phyloP scores from a whole-genome alignment of 2,329 filamentous ascomycete genomes.

The Scedosporium aurantiacum region DNA sequence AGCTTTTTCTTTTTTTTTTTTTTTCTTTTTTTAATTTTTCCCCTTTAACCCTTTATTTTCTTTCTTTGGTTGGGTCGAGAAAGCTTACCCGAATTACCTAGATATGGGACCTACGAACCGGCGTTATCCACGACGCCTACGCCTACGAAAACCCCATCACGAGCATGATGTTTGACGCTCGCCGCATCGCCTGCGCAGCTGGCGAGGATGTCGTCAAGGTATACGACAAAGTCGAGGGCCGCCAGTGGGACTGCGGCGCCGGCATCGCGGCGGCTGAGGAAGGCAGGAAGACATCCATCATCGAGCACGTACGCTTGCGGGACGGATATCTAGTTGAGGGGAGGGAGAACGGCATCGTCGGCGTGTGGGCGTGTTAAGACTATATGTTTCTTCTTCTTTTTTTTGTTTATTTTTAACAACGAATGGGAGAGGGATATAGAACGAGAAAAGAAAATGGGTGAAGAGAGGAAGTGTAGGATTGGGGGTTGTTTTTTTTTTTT shows the following conservation, averaged over 20 bases:
- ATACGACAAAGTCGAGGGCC: conserved; percentile 92
- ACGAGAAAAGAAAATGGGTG: background rate
- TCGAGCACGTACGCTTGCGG: conserved; percentile 81
- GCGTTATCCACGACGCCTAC: conserved; percentile 90
- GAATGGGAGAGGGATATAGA: background rate
- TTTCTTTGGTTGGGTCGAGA: conserved; percentile 2
- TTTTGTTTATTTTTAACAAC: background rate
- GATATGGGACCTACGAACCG: conserved; percentile 98
- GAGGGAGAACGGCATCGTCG: conserved; percentile 74
- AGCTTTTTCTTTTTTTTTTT: background rate
- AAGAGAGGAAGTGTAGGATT: background rate
- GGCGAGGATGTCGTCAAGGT: conserved; percentile 93
- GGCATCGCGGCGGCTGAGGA: conserved; percentile 61
- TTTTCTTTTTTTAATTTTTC: background rate
- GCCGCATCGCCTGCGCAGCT: conserved; percentile 80
- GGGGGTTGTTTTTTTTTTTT: background rate
- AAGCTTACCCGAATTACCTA: conserved; percentile 28
- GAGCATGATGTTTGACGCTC: conserved; percentile 92
- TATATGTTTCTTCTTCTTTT: background rate
- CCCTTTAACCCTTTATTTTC: background rate
- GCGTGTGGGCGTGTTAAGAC: conserved; percentile 69
- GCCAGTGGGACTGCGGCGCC: conserved; percentile 93
- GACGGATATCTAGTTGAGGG: conserved; percentile 93
- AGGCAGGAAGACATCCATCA: conserved; percentile 51
- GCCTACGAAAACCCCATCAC: conserved; percentile 88